A percentile compares a stretch with the other conserved stretches of the same genome.
These are phyloP conservation scores for Daldinia sp. DNA, from an alignment of 2,329 filamentous ascomycete genomes.

Conservation along the genomic window DNA sequence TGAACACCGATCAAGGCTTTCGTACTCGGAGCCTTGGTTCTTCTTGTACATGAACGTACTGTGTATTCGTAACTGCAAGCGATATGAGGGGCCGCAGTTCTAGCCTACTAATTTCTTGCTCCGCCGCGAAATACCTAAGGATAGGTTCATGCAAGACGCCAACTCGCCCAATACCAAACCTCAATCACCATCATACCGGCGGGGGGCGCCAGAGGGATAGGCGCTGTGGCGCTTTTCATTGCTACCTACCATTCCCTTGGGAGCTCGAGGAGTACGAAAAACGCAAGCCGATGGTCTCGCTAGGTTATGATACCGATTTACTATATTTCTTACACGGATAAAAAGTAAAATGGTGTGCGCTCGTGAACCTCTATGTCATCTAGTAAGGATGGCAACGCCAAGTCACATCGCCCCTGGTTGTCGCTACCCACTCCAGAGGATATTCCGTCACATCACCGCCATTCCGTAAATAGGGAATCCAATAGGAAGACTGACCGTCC, in stretches of 20 bases:
- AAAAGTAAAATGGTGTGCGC: not conserved
- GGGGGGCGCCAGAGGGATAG: constrained; percentile 7
- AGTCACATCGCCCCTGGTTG: constrained; percentile 21
- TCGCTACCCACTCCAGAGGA: constrained; percentile 23
- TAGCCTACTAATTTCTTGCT: not conserved
- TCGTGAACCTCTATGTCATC: not conserved
- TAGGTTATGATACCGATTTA: not conserved
- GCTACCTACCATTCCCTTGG: not conserved
- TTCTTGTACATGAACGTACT: not conserved
- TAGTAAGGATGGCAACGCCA: constrained; percentile 4
- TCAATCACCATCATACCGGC: constrained; percentile 10
- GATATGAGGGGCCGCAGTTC: not conserved
- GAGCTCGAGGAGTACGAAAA: constrained; percentile 1
- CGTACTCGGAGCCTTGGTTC: not conserved
- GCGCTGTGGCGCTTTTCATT: constrained; percentile 8
- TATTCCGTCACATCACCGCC: constrained; percentile 22
- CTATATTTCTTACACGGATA: not conserved
- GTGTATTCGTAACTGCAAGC: not conserved
- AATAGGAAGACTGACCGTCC: constrained; percentile 30
- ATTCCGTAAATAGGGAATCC: constrained; percentile 23
- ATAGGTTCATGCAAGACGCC: constrained; percentile 21
- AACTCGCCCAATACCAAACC: constrained; percentile 14
- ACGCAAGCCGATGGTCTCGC: not conserved
- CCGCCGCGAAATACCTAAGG: constrained; percentile 12
- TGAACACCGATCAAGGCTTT: no score